These are phyloP conservation scores for Pseudoscleropodium purum DNA, from an alignment of 225 moss, liverwort and hornwort genomes.

Conservation along the genomic window DNA sequence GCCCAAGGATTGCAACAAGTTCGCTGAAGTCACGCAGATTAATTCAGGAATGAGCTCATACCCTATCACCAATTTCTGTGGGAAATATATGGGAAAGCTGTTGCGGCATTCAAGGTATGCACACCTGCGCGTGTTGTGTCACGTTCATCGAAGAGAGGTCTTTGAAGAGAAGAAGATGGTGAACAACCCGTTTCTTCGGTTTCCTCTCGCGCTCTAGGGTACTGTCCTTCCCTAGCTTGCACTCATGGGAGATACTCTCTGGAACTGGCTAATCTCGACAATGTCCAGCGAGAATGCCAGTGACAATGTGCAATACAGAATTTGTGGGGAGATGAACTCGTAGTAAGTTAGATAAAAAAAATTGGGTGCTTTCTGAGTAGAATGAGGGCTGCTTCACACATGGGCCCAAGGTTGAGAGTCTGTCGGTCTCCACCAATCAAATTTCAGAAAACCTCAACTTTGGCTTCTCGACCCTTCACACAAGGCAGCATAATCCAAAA, in stretches of 20 bases:
- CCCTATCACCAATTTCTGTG: background rate
- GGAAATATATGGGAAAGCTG: background rate
- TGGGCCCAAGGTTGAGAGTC: no score
- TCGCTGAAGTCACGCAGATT: background rate
- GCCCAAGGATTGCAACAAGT: background rate
- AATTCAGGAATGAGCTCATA: background rate
- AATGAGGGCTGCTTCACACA: no score
- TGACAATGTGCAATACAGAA: no score
- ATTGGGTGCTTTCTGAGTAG: background rate
- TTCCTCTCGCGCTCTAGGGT: background rate
- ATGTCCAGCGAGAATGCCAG: background rate
- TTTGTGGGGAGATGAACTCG: background rate
- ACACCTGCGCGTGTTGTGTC: background rate
- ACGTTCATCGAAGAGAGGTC: background rate
- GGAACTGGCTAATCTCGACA: background rate
- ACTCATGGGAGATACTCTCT: background rate
- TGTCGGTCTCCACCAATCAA: no score
- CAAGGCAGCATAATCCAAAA: no score
- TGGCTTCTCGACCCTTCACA: no score
- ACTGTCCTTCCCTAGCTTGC: background rate
- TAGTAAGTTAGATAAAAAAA: background rate
- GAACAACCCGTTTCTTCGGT: background rate
- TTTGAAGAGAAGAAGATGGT: background rate
- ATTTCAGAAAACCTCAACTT: no score
- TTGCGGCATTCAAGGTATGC: background rate